Conservation (phyloP, 805 yeast genomes). For the Brettanomyces bruxellensis region DNA sequence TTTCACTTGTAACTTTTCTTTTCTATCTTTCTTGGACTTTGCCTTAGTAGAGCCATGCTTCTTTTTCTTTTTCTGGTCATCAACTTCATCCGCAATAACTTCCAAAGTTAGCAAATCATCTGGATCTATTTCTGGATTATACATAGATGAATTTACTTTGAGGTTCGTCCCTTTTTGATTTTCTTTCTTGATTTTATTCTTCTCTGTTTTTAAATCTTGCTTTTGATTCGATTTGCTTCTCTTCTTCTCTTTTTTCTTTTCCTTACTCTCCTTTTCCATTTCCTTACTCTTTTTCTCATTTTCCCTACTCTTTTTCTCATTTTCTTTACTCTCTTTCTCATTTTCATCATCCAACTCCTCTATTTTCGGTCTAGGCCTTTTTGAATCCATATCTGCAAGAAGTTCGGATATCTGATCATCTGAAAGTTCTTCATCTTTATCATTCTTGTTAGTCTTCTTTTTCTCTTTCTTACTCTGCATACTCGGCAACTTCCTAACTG, state of each 20-base stretch:
- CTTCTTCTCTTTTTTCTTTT: background rate
- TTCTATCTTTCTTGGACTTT: too few species aligned
- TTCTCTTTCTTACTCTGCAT: constrained; percentile 6
- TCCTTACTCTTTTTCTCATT: too few species aligned
- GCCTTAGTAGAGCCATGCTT: constrained; percentile 12
- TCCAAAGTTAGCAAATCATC: constrained; percentile 46
- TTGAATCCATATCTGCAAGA: constrained; percentile 27
- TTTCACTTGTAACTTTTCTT: too few species aligned
- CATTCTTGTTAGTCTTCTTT: constrained; percentile 1
- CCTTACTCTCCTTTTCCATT: background rate
- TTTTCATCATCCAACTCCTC: background rate
- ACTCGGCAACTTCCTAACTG: constrained; percentile 26
- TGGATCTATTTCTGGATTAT: constrained; percentile 27
- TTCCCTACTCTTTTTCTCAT: too few species aligned
- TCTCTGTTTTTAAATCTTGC: background rate
- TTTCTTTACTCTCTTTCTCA: background rate
- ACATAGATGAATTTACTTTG: background rate
- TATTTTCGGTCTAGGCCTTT: background rate
- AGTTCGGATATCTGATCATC: constrained; percentile 25
- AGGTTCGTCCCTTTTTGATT: constrained; percentile 3
- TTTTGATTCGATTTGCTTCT: too few species aligned
- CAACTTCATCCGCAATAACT: constrained; percentile 39
- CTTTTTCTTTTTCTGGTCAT: constrained; percentile 13
- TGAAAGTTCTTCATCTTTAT: constrained; percentile 11
- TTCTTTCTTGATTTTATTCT: background rate